Evolutionary conservation across 352 stramenopile genomes (phyloP).

Genomic region (Pythium rhizo-oryzae): DNA sequence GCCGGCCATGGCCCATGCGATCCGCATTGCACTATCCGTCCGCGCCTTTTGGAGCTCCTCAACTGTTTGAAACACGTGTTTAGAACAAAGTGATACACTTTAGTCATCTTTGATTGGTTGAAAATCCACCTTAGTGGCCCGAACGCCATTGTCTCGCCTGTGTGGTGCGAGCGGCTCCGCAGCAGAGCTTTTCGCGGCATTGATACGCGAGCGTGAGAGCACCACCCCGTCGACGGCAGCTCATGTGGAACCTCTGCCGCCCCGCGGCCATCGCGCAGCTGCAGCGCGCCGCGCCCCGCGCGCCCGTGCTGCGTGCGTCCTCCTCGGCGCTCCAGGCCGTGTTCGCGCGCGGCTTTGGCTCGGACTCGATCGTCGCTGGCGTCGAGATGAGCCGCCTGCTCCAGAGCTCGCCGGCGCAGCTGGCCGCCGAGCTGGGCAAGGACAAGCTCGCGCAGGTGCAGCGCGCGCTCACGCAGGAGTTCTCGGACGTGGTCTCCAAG

Average conservation of each 20-base stretch:
- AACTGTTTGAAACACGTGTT: constrained; percentile 3
- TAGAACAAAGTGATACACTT: constrained; percentile 11
- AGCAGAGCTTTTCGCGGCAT: constrained; percentile 14
- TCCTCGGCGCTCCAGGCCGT: constrained; percentile 19
- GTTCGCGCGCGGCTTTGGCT: neutral
- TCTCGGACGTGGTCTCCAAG: constrained; percentile 32
- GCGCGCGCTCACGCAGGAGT: constrained; percentile 43
- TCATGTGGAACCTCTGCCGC: constrained; percentile 66
- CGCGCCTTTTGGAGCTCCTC: constrained; percentile 6
- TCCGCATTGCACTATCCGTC: neutral
- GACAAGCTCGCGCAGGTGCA: constrained; percentile 38
- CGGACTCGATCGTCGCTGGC: constrained; percentile 33
- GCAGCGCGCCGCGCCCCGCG: constrained; percentile 26
- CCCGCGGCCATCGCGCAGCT: constrained; percentile 49
- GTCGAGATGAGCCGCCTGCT: constrained; percentile 55
- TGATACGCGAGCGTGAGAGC: constrained; percentile 18
- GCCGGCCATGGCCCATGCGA: neutral
- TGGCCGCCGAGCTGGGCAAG: constrained; percentile 42
- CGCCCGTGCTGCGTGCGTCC: constrained; percentile 20
- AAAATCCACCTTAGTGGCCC: constrained; percentile 9
- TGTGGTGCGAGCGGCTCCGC: constrained; percentile 18
- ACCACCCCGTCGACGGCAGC: neutral
- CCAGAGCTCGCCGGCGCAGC: constrained; percentile 37
- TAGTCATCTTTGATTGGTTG: constrained; percentile 10
- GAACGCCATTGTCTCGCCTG: constrained; percentile 18